A percentile compares a stretch with the other conserved stretches of the same genome.
phyloP scores from a whole-genome alignment of 176 grass and related monocot species.

The Puya raimondii region DNA sequence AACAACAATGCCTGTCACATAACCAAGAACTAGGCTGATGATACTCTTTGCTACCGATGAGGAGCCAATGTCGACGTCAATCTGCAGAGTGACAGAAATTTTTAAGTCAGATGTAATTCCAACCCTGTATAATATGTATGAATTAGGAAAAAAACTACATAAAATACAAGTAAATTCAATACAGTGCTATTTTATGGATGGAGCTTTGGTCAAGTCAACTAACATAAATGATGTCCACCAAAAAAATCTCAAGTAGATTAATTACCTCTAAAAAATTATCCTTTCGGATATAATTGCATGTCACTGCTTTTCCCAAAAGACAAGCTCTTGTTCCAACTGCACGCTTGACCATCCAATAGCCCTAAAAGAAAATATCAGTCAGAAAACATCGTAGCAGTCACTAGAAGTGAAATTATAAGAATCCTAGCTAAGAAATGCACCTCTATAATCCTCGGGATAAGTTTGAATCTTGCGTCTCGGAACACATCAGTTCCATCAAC shows the following conservation, averaged over 20 bases:
- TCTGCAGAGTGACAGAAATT: constrained; percentile 44
- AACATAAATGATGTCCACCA: not conserved
- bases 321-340: constrained; percentile 97
- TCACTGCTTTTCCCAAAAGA: constrained; percentile 91
- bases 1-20: constrained; percentile 88
- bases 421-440: constrained; percentile 35
- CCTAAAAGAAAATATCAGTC: constrained; percentile 22
- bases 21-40: constrained; percentile 90
- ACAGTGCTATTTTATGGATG: no score
- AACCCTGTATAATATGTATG: no score
- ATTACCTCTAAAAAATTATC: constrained; percentile 97
- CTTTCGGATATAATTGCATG: constrained; percentile 81
- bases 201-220: no score
- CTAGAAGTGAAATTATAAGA: constrained; percentile 7
- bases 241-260: not conserved
- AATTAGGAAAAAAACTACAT: no score
- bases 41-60: constrained; percentile 91
- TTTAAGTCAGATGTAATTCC: not conserved
- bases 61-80: constrained; percentile 97
- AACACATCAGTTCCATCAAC: constrained; percentile 83
- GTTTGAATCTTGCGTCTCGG: constrained; percentile 89
- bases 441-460: constrained; percentile 93
- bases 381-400: not conserved
- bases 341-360: constrained; percentile 99
- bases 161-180: no score